Conservation (phyloP, 345 rosid genomes). For the Eucalyptus sp. region DNA sequence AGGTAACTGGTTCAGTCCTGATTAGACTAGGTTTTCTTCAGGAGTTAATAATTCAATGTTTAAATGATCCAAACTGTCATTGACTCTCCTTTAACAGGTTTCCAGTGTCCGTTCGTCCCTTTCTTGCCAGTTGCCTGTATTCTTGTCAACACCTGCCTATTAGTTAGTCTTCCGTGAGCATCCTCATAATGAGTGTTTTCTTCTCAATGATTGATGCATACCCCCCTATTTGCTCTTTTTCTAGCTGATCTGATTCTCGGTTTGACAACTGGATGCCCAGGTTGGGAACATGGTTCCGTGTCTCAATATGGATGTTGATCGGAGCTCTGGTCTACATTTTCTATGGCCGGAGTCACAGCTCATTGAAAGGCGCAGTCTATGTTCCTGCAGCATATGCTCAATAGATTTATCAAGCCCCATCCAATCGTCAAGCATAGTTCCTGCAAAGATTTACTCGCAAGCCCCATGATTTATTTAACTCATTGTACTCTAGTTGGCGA, state of each 20-base stretch:
- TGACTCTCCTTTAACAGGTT: slow-evolving; percentile 36
- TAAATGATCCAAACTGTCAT: background rate
- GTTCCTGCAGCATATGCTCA: slow-evolving; percentile 47
- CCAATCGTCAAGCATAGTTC: background rate
- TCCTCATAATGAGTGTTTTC: background rate
- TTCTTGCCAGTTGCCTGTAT: slow-evolving; percentile 73
- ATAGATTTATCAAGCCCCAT: slow-evolving; percentile 25
- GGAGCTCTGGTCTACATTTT: slow-evolving; percentile 54
- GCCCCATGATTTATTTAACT: too few relatives aligned
- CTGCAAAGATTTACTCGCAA: background rate
- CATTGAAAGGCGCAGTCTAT: slow-evolving; percentile 50
- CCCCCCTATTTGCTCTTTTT: background rate
- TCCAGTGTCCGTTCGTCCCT: slow-evolving; percentile 83
- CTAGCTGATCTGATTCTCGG: background rate
- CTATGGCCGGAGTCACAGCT: slow-evolving; percentile 67
- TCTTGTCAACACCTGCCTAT: slow-evolving; percentile 79
- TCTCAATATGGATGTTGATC: slow-evolving; percentile 57
- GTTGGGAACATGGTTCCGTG: slow-evolving; percentile 53
- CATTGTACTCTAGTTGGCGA: too few relatives aligned
- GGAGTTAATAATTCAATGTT: background rate
- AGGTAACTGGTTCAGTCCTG: slow-evolving; percentile 23
- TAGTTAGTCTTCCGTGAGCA: slow-evolving; percentile 84
- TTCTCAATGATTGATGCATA: background rate
- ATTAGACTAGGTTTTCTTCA: background rate
- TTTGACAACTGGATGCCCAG: background rate